A percentile compares a stretch with the other conserved stretches of the same genome.
Evolutionary conservation across 2,329 filamentous ascomycete genomes (phyloP).

Genomic region (Exophiala bonariae): DNA sequence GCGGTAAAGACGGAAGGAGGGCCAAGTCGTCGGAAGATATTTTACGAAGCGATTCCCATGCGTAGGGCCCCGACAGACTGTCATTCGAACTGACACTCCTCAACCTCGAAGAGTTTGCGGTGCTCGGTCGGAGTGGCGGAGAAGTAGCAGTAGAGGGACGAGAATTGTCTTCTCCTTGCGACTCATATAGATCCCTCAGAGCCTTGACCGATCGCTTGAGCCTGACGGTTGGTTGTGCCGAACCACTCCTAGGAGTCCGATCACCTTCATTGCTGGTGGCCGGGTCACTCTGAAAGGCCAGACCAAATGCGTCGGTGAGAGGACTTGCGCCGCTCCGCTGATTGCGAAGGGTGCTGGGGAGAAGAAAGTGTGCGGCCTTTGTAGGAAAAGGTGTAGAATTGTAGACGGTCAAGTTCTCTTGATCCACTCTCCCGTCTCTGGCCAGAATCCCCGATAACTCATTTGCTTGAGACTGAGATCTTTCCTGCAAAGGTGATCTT

Average conservation of each 20-base stretch:
- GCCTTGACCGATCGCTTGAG: slow-evolving; percentile 30
- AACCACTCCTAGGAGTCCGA: slow-evolving; percentile 4
- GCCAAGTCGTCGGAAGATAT: slow-evolving; percentile 26
- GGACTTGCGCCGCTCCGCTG: slow-evolving; percentile 20
- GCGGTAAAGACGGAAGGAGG: slow-evolving; percentile 20
- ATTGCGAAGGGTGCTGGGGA: slow-evolving; percentile 37
- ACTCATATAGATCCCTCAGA: slow-evolving; percentile 29
- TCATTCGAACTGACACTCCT: slow-evolving; percentile 28
- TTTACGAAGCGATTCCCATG: slow-evolving; percentile 26
- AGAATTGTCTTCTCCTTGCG: slow-evolving; percentile 27
- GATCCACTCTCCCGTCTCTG: slow-evolving; percentile 31
- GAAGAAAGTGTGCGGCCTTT: slow-evolving; percentile 46
- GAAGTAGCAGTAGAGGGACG: slow-evolving; percentile 25
- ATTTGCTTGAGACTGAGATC: slow-evolving; percentile 47
- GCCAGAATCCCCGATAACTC: slow-evolving; percentile 40
- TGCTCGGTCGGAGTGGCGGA: slow-evolving; percentile 23
- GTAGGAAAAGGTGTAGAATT: slow-evolving; percentile 47
- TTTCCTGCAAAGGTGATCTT: slow-evolving; percentile 47
- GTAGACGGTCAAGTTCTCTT: slow-evolving; percentile 37
- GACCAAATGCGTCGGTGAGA: slow-evolving; percentile 12
- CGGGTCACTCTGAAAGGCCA: slow-evolving; percentile 7
- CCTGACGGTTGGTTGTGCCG: slow-evolving; percentile 19
- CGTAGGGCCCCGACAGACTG: slow-evolving; percentile 22
- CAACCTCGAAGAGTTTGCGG: slow-evolving; percentile 21
- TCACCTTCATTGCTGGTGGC: slow-evolving; percentile 14